Evolutionary conservation across 2,329 filamentous ascomycete species (phyloP), one percentile per base, ranked within the genome.

Genomic region (Stachybotrys elegans): DNA sequence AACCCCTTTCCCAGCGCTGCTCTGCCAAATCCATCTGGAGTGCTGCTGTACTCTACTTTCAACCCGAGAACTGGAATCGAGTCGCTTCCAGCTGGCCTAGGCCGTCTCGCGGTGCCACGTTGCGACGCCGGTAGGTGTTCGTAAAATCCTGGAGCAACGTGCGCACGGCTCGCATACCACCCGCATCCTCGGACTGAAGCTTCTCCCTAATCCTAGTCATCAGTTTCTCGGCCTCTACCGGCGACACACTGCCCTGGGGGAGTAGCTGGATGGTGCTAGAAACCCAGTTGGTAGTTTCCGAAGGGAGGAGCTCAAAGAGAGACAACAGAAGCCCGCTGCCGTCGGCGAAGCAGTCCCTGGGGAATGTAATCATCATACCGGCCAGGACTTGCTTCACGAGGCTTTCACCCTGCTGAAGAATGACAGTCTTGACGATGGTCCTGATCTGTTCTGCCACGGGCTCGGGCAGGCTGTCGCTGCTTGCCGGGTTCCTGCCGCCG

Each of bases 321-420:
- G 85, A 84, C 48, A 98, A 80, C 42, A 98, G 70, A n/a, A 95
- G 88, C 5, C 90, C 91, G 40, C 89, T 95, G 14, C 90, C 91
- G 60, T 98, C 93, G 1, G 91, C 84, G 59, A 97, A 95, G 68
- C 91, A 96, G 63, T 97, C 93, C 35, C 88, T 81, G 0, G 93
- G 94, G 69, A 98, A 98, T 1, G 86, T 94, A 63, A 96, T 96
- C 92, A 98, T 97, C 91, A 98, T 95, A 48, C 93, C 93, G 1
- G 91, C 93, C 70, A 98, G 76, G 46, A 95, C 84, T 51, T 91
- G 86, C 66, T 95, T 92, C 7, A 93, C 84, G 22, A 98, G 73
- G 44, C 81, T 71, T 57, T 89, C 84, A 29, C 93, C 90, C 51
- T 90, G 82, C 2, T 74, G 69, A 3, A 75, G 51, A 20, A 95